Evolutionary conservation across 78 protist genomes (phyloP), one percentile per base, ranked within the genome.

Genomic region (Speleostelium caveatum): DNA sequence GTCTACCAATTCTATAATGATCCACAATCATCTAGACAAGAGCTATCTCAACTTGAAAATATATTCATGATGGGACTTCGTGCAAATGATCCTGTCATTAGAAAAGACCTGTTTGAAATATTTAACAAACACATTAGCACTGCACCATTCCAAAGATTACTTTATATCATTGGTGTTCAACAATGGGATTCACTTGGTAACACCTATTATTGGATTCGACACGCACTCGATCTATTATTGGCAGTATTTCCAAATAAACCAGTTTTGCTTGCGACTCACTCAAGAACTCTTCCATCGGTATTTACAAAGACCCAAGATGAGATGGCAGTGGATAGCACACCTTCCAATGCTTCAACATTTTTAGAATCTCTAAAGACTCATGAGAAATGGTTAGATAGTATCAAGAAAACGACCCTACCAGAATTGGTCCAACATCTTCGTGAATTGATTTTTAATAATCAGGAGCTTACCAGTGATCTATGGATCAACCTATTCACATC

Each of bases 171-270:
- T 21, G 21, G 58, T 0, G 33, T 55, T 38, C 89, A 80, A 30
- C 89, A 80, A 68, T 93, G 96, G 97, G 98, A 96, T 65, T 21
- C 83, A 21, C 21, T 94, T 16, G 79, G 87, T 24, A 69, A 39
- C 35, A 56, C 75, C 7, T n/a, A n/a, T n/a, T 88, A 77, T 76
- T 96, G 96, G 97, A 68, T 96, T 22, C 60, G 78, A 56, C 95
- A 93, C 53, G 95, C 94, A 17, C 19, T 80, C 4, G 95, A 95
- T 28, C 58, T 96, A 32, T 41, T 96, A n/a, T 74, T 95, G 17
- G 65, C 80, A 10, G 51, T 80, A n/a, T 45, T 80, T 19, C 89
- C 89, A 28, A 28, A 28, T 17, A 33, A 26, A 36, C 22, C 22
- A 0, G 59, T 67, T 28, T 5, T 24, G 24, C 26, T 80, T 21